Evolutionary conservation across 768 basidiomycete genomes (phyloP), one percentile per base, ranked within the genome.

Genomic region (Rhodotorula babjevae): DNA sequence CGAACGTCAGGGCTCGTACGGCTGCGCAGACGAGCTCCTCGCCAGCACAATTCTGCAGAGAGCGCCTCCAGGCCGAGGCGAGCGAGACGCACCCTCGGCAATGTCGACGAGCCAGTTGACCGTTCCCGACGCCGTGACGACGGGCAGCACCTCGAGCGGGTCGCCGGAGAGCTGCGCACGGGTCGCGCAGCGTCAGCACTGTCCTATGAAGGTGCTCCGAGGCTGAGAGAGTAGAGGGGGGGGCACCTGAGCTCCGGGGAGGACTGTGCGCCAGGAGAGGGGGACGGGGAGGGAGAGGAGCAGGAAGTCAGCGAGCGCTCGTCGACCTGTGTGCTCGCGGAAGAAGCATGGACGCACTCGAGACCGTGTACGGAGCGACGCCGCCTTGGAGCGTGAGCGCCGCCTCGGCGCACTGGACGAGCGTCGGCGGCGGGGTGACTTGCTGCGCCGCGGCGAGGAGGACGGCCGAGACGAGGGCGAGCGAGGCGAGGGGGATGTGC

Each of bases 311-410:
- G 59, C 15, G 57, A 3, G 25, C 50, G 6, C 23, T 15, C 36
- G 36, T 36, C 36, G n/a, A n/a, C n/a, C n/a, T n/a, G n/a, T n/a
- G n/a, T n/a, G n/a, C n/a, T n/a, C n/a, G n/a, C n/a, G n/a, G n/a
- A n/a, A 27, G 36, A 18, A 46, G 44, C 9, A 36, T 4, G 36
- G 44, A 46, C 55, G 29, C 16, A 69, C 55, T 36, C 3, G 59
- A 50, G 44, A 70, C 42, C 25, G 27, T 40, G 58, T 70, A 70
- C 2, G 69, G 69, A 1, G 58, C 47, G 2, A 16, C 10, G 0
- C 69, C 69, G 14, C 69, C 69, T 18, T 23, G 31, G 47, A 70
- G 7, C 15, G 42, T 31, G 60, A 70, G 42, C 50, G 53, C 58
- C 33, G 61, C 59, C 9, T 63, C 63, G 40, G 31, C 42, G 46